These are phyloP conservation scores for Sporormia fimetaria DNA, from an alignment of 495 filamentous ascomycete genomes.

Conservation along the genomic window DNA sequence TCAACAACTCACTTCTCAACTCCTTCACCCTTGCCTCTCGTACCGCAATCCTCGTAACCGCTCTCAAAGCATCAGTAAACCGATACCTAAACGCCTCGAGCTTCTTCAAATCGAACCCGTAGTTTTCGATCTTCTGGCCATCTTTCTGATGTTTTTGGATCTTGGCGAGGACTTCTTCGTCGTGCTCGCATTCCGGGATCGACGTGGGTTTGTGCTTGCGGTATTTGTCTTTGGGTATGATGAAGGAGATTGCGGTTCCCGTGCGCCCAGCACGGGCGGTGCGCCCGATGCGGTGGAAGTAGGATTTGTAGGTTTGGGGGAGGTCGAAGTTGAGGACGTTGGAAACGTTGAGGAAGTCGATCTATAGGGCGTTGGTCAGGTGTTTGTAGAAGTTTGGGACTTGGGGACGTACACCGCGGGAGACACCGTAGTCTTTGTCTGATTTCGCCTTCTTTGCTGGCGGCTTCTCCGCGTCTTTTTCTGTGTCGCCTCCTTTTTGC, in stretches of 20 bases:
- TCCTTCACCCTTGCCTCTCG: slow-evolving; percentile 83
- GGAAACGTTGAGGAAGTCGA: slow-evolving; percentile 92
- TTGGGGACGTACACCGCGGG: too few species aligned
- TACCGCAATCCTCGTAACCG: slow-evolving; percentile 70
- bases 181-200: slow-evolving; percentile 57
- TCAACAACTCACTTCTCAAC: slow-evolving; percentile 75
- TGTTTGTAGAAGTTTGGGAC: too few species aligned
- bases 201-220: slow-evolving; percentile 83
- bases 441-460: slow-evolving; percentile 53
- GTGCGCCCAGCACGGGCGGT: slow-evolving; percentile 82
- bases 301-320: slow-evolving; percentile 76
- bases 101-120: slow-evolving; percentile 87
- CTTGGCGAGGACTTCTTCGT: slow-evolving; percentile 54
- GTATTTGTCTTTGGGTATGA: slow-evolving; percentile 66
- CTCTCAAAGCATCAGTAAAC: slow-evolving; percentile 76
- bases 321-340: slow-evolving; percentile 93
- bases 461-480: slow-evolving; percentile 25
- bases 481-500: slow-evolving; percentile 30
- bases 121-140: slow-evolving; percentile 71
- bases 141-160: slow-evolving; percentile 48
- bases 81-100: slow-evolving; percentile 90
- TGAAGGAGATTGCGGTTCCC: slow-evolving; percentile 91
- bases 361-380: too few species aligned
- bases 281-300: slow-evolving; percentile 88
- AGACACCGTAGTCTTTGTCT: slow-evolving; percentile 73